Evolutionary conservation across 352 stramenopile genomes (phyloP).

Genomic region (Peronospora belbahrii): DNA sequence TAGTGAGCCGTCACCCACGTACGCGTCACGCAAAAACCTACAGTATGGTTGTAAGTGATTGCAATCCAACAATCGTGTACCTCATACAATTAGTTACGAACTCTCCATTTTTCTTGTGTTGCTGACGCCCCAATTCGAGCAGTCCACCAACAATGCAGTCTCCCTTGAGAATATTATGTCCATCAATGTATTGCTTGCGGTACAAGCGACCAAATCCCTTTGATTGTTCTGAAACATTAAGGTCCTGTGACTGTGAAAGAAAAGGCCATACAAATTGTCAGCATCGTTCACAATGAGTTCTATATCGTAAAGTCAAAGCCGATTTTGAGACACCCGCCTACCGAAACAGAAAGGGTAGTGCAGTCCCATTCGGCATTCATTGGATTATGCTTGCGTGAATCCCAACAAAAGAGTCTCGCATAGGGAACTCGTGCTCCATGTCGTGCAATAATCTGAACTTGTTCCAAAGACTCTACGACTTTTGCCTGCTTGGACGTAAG

Average conservation of each 20-base stretch:
- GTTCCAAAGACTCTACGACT: constrained; percentile 63
- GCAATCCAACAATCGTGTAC: not conserved
- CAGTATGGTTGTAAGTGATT: not conserved
- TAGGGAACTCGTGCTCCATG: constrained; percentile 74
- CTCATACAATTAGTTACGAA: constrained; percentile 13
- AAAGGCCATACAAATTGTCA: not conserved
- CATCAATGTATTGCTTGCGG: constrained; percentile 66
- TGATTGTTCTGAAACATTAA: constrained; percentile 33
- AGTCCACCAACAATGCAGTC: constrained; percentile 67
- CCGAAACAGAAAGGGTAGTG: constrained; percentile 60
- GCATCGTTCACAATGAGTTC: not conserved
- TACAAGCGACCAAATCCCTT: constrained; percentile 70
- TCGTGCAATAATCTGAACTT: constrained; percentile 79
- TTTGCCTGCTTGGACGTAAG: constrained; percentile 46
- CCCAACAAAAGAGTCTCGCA: constrained; percentile 71
- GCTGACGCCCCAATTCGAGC: constrained; percentile 63
- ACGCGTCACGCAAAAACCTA: constrained; percentile 59
- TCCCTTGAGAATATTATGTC: constrained; percentile 69
- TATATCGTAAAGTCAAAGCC: not conserved
- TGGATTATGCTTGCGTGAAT: constrained; percentile 52
- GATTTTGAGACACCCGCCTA: constrained; percentile 21
- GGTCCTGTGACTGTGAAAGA: constrained; percentile 56
- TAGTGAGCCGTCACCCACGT: constrained; percentile 58
- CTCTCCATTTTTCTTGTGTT: constrained; percentile 71
- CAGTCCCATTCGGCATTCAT: constrained; percentile 73